A percentile compares a stretch with the other conserved stretches of the same genome.
Conservation (phyloP, 371 early-diverging fungal species). For the Nosema granulosis region DNA sequence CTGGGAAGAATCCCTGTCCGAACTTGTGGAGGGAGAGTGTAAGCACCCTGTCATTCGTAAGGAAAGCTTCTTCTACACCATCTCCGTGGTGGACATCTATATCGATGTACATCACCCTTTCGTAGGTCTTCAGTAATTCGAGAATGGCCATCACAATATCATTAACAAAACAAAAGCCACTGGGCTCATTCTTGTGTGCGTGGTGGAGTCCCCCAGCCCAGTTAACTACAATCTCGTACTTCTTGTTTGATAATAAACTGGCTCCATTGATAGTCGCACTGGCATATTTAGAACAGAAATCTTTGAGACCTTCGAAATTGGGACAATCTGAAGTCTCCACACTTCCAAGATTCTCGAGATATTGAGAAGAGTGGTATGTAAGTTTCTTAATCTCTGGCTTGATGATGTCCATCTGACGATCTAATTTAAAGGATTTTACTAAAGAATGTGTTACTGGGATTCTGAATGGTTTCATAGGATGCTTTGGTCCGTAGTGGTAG, state of each 20-base stretch:
- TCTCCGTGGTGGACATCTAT: constrained; percentile 93
- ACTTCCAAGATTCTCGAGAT: constrained; percentile 43
- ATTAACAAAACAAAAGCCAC: constrained; percentile 88
- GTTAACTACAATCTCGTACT: constrained; percentile 78
- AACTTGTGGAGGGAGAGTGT: constrained; percentile 86
- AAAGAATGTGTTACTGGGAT: constrained; percentile 93
- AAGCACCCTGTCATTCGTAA: constrained; percentile 79
- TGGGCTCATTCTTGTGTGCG: constrained; percentile 81
- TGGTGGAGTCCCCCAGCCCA: constrained; percentile 92
- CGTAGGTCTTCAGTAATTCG: constrained; percentile 73
- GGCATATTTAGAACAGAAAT: constrained; percentile 82
- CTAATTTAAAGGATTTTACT: constrained; percentile 84
- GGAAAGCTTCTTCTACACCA: constrained; percentile 85
- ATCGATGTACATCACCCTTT: constrained; percentile 80
- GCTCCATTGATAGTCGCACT: constrained; percentile 87
- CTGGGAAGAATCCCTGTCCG: constrained; percentile 84
- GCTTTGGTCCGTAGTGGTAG: constrained; percentile 74
- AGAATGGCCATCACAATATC: constrained; percentile 83
- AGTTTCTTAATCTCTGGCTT: constrained; percentile 68
- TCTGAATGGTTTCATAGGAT: constrained; percentile 98
- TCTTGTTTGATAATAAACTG: constrained; percentile 72
- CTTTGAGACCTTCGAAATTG: constrained; percentile 86
- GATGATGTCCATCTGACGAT: constrained; percentile 80
- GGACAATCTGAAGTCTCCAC: constrained; percentile 80
- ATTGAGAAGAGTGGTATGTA: constrained; percentile 52